Base-by-base conservation (phyloP, 2,329 filamentous ascomycete species). In the Fusarium liriodendri region DNA sequence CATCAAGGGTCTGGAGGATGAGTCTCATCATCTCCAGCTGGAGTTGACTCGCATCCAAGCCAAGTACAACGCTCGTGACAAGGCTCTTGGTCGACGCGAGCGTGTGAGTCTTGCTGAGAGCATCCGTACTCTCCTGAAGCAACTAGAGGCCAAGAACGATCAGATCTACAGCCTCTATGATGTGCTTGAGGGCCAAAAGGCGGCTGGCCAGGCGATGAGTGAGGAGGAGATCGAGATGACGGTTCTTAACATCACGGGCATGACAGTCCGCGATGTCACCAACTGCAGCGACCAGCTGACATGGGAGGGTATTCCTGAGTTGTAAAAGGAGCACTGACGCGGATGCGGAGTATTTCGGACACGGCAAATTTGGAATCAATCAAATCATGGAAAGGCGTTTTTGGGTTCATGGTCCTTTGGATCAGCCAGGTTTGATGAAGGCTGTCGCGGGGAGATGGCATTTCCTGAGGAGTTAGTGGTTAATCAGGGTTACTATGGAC, bases 161-260 rank as follows among this genome's bases (percentile, higher is more conserved):
- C 93, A 95, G 81, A 91, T 97, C 47, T 97, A 97, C 83, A 89
- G 90, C 47, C 86, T 97, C 16, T 94, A 95, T 76, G 95, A 97
- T 80, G 94, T 97, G 1, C 86, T 97, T 1, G 94, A 96, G 82
- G 94, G 92, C 7, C 93, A 95, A 80, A 94, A 93, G 83, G 86
- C 86, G 37, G 87, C 87, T 4, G 90, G 90, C 0, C 88, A 90
- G 77, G 86, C 88, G 72, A 91, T 93, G 87, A 89, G 85, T 1
- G 87, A 89, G 74, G 88, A 90, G 22, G 88, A 91, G 76, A 85
- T 92, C 50, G 91, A 93, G 76, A 85, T 91, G 76, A 94, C 92
- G 1, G 86, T 94, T 14, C 82, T 87, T 62, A 89, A 86, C 78
- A 88, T 89, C 35, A 85, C 84, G 10, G 84, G 84, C 74, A 82